Conservation (phyloP, 352 stramenopile species). For the Halophytophthora polymorphica region DNA sequence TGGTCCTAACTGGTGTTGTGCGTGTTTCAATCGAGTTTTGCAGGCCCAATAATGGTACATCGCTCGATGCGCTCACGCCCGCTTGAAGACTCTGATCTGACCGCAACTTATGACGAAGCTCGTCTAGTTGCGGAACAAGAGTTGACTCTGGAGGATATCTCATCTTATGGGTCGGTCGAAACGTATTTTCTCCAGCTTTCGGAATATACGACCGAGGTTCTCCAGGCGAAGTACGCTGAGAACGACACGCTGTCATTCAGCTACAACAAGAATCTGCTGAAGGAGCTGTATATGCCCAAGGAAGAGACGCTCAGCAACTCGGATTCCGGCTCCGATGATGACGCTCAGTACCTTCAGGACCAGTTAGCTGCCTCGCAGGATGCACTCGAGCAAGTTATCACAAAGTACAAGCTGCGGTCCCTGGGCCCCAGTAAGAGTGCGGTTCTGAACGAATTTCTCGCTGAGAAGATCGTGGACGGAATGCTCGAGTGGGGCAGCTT, state of each 20-base stretch:
- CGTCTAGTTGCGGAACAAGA: constrained; percentile 27
- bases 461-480: constrained; percentile 45
- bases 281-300: constrained; percentile 31
- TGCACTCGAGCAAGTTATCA: constrained; percentile 36
- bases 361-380: constrained; percentile 31
- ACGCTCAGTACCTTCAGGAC: constrained; percentile 32
- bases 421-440: constrained; percentile 25
- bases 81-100: constrained; percentile 37
- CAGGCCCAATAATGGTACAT: constrained; percentile 35
- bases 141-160: constrained; percentile 38
- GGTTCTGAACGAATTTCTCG: constrained; percentile 44
- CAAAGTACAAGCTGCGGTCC: constrained; percentile 38
- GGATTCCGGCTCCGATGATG: constrained; percentile 19
- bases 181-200: constrained; percentile 45
- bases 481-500: constrained; percentile 52
- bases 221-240: constrained; percentile 27
- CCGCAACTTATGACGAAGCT: constrained; percentile 33
- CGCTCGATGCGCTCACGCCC: constrained; percentile 16
- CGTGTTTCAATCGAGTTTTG: constrained; percentile 1
- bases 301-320: constrained; percentile 12
- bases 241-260: constrained; percentile 34
- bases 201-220: constrained; percentile 38
- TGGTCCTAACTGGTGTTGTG: constrained; percentile 6
- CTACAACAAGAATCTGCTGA: constrained; percentile 49
- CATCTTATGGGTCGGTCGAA: constrained; percentile 34